These are phyloP conservation scores for Lentinula boryana DNA, from an alignment of 768 basidiomycete genomes.

Conservation along the genomic window DNA sequence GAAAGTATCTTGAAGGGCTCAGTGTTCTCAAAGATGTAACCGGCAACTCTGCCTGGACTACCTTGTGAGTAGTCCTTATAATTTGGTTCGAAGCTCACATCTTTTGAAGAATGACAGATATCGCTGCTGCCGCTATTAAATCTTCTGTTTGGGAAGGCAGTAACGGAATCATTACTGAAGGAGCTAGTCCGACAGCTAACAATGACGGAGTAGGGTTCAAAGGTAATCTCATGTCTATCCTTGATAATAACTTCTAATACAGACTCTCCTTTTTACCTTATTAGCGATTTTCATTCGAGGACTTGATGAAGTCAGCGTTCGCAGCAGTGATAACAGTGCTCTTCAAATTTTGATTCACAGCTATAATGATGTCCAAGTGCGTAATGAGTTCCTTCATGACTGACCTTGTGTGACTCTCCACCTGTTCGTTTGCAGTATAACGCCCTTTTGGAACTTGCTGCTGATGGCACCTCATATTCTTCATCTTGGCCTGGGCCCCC, in stretches of 20 bases:
- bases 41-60: conserved; percentile 33
- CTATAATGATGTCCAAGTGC: conserved; percentile 47
- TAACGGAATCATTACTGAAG: conserved; percentile 50
- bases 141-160: conserved; percentile 38
- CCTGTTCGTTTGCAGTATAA: conserved; percentile 29
- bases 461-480: conserved; percentile 36
- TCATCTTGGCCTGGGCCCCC: conserved; percentile 43
- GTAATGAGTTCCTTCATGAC: not conserved
- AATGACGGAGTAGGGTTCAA: conserved; percentile 50
- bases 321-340: conserved; percentile 28
- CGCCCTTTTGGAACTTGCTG: conserved; percentile 42
- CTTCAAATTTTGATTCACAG: conserved; percentile 38
- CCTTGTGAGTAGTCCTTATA: conserved; percentile 25
- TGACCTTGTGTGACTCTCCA: not conserved
- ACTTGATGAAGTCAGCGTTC: conserved; percentile 36
- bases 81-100: conserved; percentile 8
- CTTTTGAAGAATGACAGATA: conserved; percentile 27
- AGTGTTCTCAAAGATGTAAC: conserved; percentile 38
- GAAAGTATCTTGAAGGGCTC: conserved; percentile 48
- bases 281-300: conserved; percentile 41
- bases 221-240: conserved; percentile 21
- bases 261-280: not conserved
- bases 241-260: not conserved
- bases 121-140: conserved; percentile 36
- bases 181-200: conserved; percentile 29